Base-by-base conservation (phyloP, 192 early-diverging fungal genomes). In the Coemansia sp. region DNA sequence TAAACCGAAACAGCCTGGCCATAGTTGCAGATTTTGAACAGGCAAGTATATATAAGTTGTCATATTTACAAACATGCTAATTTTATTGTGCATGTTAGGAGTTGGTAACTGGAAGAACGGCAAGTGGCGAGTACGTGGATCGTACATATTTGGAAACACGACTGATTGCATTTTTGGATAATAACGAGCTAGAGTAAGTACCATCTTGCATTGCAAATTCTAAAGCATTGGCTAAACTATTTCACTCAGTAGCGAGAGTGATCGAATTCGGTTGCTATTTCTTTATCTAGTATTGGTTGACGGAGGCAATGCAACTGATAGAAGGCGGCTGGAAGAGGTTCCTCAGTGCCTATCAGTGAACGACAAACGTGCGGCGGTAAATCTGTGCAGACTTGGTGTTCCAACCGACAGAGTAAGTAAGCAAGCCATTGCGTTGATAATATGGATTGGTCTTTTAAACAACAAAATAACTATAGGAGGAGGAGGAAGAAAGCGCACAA, bases 1-100 rank as follows among this genome's bases (percentile, higher is more conserved):
- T 70, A 11, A 55, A 68, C 5, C 28, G 55, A 16, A 63, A 59
- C 26, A 60, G 59, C 5, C 41, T 84, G 14, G 16, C 46, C 12
- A 43, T 47, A 5, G 19, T 84, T 16, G 44, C 64, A 0, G 62
- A 78, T 12, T 57, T 84, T 55, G 82, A 84, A 46, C 78, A 76
- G 64, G 78, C 61, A 77, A 43, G 58, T 20, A 35, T 35, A 6
- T 35, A 2, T 35, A 19, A 19, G 23, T 30, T 14, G 21, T 14
- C 8, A 7, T 26, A 48, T 48, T 12, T 48, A 13, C 23, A 28
- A 28, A 23, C 28, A 11, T 50, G 18, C 28, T 50, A 31, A 50
- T 9, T 7, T 16, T 30, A 7, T 35, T n/a, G n/a, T 31, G n/a
- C 13, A 9, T 7, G 35, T 19, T 68, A 75, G 72, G 65, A 75